phyloP scores from a whole-genome alignment of 106 monocot genomes.

The Gastrodia elata region DNA sequence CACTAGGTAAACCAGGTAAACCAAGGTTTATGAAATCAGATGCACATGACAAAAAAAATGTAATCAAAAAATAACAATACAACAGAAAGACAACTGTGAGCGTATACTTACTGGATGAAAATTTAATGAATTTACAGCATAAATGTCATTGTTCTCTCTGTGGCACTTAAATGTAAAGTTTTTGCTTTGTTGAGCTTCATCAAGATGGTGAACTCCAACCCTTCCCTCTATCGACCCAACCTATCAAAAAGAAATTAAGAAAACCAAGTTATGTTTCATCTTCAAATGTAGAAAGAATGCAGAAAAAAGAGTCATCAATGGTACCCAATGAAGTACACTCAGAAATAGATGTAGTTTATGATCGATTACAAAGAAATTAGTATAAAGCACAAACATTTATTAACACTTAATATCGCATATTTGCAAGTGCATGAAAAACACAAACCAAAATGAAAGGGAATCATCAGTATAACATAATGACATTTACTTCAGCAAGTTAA shows the following conservation, averaged over 20 bases:
- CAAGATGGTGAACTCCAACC: slow-evolving; percentile 93
- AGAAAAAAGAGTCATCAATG: background rate
- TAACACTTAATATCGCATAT: background rate
- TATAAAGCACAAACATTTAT: background rate
- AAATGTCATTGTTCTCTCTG: slow-evolving; percentile 87
- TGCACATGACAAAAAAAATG: background rate
- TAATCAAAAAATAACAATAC: background rate
- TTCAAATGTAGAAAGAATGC: slow-evolving; percentile 1
- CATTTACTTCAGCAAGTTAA: background rate
- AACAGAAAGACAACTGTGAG: background rate
- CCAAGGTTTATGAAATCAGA: background rate
- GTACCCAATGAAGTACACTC: background rate
- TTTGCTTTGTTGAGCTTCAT: slow-evolving; percentile 85
- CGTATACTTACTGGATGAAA: slow-evolving; percentile 82
- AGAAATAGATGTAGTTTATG: background rate
- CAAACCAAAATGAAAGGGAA: background rate
- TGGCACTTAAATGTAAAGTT: slow-evolving; percentile 99
- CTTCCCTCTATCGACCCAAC: slow-evolving; percentile 96
- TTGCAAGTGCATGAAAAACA: background rate
- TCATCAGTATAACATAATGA: too few species aligned
- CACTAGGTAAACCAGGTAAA: too few species aligned
- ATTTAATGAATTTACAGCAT: slow-evolving; percentile 91
- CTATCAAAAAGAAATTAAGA: slow-evolving; percentile 26
- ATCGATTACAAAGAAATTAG: background rate
- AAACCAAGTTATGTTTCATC: background rate